Percentiles rank a stretch among this genome's conserved stretches.
These are phyloP conservation scores for Saccharomyces pastorianus DNA, from an alignment of 1,139 yeast genomes.

Conservation along the genomic window DNA sequence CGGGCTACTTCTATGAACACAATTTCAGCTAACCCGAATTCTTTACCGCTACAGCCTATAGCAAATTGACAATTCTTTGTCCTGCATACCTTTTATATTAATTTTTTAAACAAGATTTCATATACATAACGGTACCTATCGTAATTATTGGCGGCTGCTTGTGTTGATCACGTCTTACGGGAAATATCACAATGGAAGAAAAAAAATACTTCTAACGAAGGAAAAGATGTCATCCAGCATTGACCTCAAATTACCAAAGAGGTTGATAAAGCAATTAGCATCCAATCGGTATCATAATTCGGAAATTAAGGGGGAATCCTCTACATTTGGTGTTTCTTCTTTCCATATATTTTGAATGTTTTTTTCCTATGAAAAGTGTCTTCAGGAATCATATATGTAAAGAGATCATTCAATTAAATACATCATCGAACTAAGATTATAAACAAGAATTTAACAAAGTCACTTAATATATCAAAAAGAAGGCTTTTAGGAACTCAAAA, in stretches of 20 bases:
- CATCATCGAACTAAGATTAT: not conserved
- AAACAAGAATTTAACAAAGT: not conserved
- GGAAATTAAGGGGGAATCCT: not conserved
- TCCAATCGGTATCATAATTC: not conserved
- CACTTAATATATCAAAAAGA: not conserved
- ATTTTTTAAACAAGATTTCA: not conserved
- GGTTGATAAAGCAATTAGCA: not conserved
- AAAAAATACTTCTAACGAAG: not conserved
- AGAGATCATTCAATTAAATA: not conserved
- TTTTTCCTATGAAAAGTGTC: not conserved
- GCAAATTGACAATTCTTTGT: not conserved
- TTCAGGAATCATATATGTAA: not conserved
- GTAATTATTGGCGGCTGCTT: not conserved
- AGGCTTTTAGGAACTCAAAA: not conserved
- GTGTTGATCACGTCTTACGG: not conserved
- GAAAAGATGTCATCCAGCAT: not conserved
- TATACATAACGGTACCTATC: not conserved
- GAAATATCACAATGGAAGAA: not conserved
- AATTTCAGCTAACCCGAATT: not conserved
- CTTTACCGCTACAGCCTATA: not conserved
- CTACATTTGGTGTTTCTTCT: not conserved
- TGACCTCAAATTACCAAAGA: not conserved
- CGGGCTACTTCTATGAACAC: conserved; percentile 15
- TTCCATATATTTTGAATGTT: not conserved
- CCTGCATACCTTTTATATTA: not conserved